phyloP scores from a whole-genome alignment of 768 basidiomycete species.

The Lentinula sp. region DNA sequence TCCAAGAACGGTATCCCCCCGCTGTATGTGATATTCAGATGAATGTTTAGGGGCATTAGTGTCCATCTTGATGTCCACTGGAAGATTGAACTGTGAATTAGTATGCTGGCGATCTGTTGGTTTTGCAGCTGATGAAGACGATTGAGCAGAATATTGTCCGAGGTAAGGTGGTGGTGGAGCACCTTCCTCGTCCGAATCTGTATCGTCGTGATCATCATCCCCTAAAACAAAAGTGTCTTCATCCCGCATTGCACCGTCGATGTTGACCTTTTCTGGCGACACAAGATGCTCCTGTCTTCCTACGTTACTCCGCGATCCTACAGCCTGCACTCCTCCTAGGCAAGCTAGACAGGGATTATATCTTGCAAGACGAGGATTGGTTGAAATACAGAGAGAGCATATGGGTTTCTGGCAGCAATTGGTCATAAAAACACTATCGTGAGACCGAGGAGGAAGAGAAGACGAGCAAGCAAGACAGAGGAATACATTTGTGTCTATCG shows the following conservation, averaged over 20 bases:
- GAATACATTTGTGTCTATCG: conserved; percentile 14
- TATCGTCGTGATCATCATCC: conserved; percentile 51
- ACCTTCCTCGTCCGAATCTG: conserved; percentile 16
- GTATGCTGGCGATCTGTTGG: not conserved
- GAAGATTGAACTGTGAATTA: conserved; percentile 4
- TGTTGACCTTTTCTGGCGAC: conserved; percentile 20
- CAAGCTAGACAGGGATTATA: conserved; percentile 74
- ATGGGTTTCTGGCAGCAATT: conserved; percentile 62
- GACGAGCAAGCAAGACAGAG: conserved; percentile 61
- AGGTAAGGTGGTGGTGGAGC: conserved; percentile 4
- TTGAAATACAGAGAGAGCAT: conserved; percentile 48
- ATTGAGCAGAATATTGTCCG: not conserved
- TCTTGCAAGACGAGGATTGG: conserved; percentile 57
- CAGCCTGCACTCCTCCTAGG: conserved; percentile 47
- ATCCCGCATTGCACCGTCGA: conserved; percentile 53
- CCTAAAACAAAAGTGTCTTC: conserved; percentile 62
- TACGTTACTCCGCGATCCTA: conserved; percentile 12
- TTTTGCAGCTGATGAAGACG: not conserved
- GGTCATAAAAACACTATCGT: conserved; percentile 38
- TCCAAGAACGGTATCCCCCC: conserved; percentile 56
- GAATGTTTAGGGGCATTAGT: conserved; percentile 8
- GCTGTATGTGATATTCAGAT: conserved; percentile 47
- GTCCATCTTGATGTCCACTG: not conserved
- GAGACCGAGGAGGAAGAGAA: conserved; percentile 37
- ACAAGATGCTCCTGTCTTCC: not conserved